Base-by-base conservation (phyloP, 257 asterid species). In the Capsicum chinense region DNA sequence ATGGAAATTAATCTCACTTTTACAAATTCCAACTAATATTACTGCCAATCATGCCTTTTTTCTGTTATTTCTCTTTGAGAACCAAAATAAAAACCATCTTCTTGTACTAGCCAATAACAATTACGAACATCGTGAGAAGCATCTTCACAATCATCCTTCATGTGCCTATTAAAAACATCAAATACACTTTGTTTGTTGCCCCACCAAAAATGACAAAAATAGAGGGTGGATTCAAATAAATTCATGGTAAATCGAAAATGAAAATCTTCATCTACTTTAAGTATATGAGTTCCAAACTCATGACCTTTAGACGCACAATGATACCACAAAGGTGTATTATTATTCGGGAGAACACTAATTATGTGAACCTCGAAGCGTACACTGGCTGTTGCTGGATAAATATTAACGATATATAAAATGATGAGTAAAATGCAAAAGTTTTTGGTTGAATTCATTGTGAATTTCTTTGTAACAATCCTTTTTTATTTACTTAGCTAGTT, bases 171-270 rank as follows among this genome's bases (percentile, higher is more conserved):
- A 50, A 50, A 74, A 74, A 74, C 62, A 12, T 74, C 19, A 8
- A 74, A 74, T 0, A 64, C 70, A 26, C 0, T 26, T 21, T 74
- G 12, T 13, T 50, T 50, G 6, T 50, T 6, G 50, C 62, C 62
- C 62, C 81, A 74, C 81, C 81, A 74, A 12, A 50, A 74, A 74
- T 74, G 62, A 21, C 62, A 50, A 12, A 74, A 74, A 0, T 48
- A 74, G 1, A 74, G 81, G 4, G 7, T 74, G 11, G 5, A 0
- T 52, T 50, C n/a, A 3, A 50, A 4, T 6, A 74, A 0, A 50
- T 74, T 54, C 47, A 50, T 1, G 3, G 2, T 3, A 13, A 74
- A 74, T 0, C 3, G 3, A 74, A 74, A 74, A 50, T 50, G 17
- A 0, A 74, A 48, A 21, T 74, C 44, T 12, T 50, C 62, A 0